A percentile compares a stretch with the other conserved stretches of the same genome.
phyloP scores from a whole-genome alignment of 1,139 yeast species.

The Diutina siamensis region DNA sequence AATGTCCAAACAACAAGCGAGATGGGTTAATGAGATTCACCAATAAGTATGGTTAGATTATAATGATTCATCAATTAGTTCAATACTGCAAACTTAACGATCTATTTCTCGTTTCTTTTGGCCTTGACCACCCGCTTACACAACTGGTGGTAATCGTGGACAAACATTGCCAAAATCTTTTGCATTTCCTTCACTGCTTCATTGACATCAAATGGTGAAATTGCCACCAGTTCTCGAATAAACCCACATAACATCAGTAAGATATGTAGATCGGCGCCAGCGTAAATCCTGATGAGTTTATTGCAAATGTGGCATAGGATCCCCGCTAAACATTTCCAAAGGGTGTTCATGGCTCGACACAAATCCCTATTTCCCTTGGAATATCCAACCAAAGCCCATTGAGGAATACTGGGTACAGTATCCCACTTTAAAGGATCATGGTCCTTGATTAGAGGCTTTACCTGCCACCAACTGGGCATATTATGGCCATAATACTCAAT shows the following conservation, averaged over 20 bases:
- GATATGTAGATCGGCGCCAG: background rate
- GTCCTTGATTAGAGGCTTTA: background rate
- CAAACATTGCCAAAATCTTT: background rate
- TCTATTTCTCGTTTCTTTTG: no score
- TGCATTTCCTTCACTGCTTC: background rate
- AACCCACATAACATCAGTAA: background rate
- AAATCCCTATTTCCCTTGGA: background rate
- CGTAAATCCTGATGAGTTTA: background rate
- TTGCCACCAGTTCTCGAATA: background rate
- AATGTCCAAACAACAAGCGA: no score
- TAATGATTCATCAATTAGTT: no score
- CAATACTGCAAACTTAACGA: no score
- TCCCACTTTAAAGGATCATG: no score
- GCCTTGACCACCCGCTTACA: background rate
- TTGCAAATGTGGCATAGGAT: background rate
- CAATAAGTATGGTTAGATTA: no score
- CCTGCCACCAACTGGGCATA: constrained; percentile 1
- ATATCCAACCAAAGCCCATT: no score
- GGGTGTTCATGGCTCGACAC: background rate
- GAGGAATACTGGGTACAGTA: no score
- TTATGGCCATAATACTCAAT: background rate
- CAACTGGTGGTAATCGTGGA: background rate
- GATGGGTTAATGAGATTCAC: no score
- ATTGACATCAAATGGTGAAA: background rate
- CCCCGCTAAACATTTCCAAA: background rate